Evolutionary conservation across 2,329 filamentous ascomycete species (phyloP).

Genomic region (Fusarium sacchari): DNA sequence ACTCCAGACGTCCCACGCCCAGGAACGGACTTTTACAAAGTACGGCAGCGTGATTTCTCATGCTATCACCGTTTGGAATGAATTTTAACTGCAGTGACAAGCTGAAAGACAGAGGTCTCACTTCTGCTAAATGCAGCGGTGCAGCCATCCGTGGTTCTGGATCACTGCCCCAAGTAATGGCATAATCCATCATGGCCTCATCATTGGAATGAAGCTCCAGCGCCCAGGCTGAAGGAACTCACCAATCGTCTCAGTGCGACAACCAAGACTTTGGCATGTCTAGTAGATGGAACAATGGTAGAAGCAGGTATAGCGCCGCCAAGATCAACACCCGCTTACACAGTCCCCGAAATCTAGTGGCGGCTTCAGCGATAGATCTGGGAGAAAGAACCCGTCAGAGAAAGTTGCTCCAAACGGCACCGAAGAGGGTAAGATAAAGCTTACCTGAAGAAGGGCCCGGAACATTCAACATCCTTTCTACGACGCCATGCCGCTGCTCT

Average conservation of each 20-base stretch:
- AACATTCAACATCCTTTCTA: slow-evolving; percentile 26
- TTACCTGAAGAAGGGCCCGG: slow-evolving; percentile 17
- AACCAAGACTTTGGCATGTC: slow-evolving; percentile 21
- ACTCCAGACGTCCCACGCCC: slow-evolving; percentile 23
- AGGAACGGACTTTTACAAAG: slow-evolving; percentile 15
- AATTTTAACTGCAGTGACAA: neutral
- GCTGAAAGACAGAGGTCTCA: neutral
- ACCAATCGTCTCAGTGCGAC: slow-evolving; percentile 8
- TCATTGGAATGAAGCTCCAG: slow-evolving; percentile 36
- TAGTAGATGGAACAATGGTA: slow-evolving; percentile 20
- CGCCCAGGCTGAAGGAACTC: slow-evolving; percentile 29
- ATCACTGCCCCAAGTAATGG: slow-evolving; percentile 11
- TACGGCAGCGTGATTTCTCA: neutral
- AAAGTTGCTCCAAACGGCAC: slow-evolving; percentile 3
- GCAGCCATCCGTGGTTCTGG: slow-evolving; percentile 16
- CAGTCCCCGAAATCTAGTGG: slow-evolving; percentile 21
- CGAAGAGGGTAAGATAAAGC: slow-evolving; percentile 8
- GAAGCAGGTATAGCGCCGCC: slow-evolving; percentile 14
- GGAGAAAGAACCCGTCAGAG: slow-evolving; percentile 8
- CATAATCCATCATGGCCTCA: slow-evolving; percentile 19
- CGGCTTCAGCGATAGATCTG: slow-evolving; percentile 24
- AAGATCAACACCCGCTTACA: slow-evolving; percentile 17
- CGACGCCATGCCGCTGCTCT: slow-evolving; percentile 25
- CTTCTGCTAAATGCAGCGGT: slow-evolving; percentile 11
- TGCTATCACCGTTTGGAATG: neutral